These are phyloP conservation scores for Psilocybe subaeruginosa DNA, from an alignment of 768 basidiomycete genomes.

Conservation along the genomic window DNA sequence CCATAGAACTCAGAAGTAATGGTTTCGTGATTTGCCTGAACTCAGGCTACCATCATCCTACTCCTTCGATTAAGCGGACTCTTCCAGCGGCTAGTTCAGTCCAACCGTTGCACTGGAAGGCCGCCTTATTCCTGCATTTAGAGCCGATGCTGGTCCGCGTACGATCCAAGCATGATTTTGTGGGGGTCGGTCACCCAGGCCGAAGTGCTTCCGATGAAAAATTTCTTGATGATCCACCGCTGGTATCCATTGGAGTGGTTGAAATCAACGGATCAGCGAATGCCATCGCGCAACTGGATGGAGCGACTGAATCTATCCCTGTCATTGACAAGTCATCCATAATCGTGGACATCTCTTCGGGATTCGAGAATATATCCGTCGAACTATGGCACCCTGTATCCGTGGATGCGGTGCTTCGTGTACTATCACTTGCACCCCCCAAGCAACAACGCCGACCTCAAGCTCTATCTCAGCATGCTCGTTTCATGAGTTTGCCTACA, in stretches of 20 bases:
- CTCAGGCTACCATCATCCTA: conserved; percentile 43
- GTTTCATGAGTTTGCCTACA: conserved; percentile 48
- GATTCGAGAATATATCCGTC: conserved; percentile 29
- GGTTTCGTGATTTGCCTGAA: conserved; percentile 47
- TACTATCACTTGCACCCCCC: conserved; percentile 44
- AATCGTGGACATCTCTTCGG: conserved; percentile 19
- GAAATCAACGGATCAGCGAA: conserved; percentile 48
- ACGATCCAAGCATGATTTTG: conserved; percentile 36
- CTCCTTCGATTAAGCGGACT: conserved; percentile 21
- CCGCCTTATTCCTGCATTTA: conserved; percentile 42
- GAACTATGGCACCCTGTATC: conserved; percentile 36
- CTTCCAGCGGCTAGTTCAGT: conserved; percentile 36
- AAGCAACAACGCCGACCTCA: conserved; percentile 8
- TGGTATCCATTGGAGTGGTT: conserved; percentile 62
- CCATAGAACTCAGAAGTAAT: conserved; percentile 59
- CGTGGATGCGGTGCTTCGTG: conserved; percentile 38
- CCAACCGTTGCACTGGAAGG: conserved; percentile 48
- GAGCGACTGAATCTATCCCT: conserved; percentile 37
- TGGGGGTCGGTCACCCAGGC: conserved; percentile 21
- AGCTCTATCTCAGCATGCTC: conserved; percentile 18
- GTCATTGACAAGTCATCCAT: conserved; percentile 35
- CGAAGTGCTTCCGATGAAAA: conserved; percentile 38
- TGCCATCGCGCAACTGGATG: conserved; percentile 53
- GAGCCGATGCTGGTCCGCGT: conserved; percentile 59
- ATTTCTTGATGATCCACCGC: conserved; percentile 46